These are phyloP conservation scores for Scheffersomyces segobiensis DNA, from an alignment of 1,139 yeast genomes.

Conservation along the genomic window DNA sequence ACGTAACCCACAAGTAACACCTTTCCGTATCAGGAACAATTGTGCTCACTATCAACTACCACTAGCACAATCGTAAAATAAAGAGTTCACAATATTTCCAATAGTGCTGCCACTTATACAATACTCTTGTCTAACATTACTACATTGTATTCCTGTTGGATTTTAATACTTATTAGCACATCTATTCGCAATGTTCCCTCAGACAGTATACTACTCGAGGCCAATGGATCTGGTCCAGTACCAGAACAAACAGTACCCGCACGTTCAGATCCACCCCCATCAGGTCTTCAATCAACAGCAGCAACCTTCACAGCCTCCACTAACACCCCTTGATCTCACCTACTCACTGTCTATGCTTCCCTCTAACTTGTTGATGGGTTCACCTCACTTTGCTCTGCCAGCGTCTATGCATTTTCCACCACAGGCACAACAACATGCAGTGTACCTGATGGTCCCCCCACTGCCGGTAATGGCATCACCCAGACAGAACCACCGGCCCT, in stretches of 20 bases:
- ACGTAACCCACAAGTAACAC: neutral
- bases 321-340: conserved; percentile 52
- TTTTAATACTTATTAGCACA: neutral
- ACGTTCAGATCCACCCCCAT: neutral
- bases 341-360: conserved; percentile 71
- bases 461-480: conserved; percentile 2
- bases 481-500: conserved; percentile 18
- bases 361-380: conserved; percentile 62
- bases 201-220: neutral
- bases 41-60: no score
- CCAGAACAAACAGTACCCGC: conserved; percentile 4
- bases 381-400: conserved; percentile 58
- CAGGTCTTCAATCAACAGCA: neutral
- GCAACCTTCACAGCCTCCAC: conserved; percentile 12
- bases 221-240: neutral
- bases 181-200: neutral
- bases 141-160: neutral
- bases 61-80: no score
- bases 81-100: neutral
- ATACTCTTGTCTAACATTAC: no score
- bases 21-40: no score
- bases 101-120: neutral
- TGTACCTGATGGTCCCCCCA: conserved; percentile 4
- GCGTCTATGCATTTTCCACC: conserved; percentile 14
- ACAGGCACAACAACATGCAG: conserved; percentile 7